Evolutionary conservation across 306 rosid species (phyloP).

Genomic region (Fragaria vesca): DNA sequence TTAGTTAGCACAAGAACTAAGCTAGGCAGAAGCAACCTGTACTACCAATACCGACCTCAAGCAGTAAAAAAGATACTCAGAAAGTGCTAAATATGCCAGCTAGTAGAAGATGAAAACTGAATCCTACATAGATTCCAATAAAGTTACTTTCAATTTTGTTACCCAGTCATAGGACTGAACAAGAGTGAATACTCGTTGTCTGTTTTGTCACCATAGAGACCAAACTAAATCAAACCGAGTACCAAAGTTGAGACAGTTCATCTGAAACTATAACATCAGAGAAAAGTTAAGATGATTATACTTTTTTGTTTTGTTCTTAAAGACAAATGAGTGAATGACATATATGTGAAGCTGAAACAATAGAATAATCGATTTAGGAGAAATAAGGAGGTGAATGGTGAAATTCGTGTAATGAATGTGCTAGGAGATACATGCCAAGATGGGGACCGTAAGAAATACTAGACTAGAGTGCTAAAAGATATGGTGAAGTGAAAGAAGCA

Average conservation of each 20-base stretch:
- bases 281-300: not conserved
- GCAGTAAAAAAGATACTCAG: not conserved
- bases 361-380: not conserved
- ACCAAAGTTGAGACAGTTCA: not conserved
- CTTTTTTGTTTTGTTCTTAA: not conserved
- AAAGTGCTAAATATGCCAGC: not conserved
- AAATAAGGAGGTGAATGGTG: not conserved
- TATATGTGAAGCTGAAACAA: not conserved
- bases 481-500: not conserved
- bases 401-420: not conserved
- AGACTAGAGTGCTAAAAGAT: not conserved
- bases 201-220: not conserved
- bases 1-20: not conserved
- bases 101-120: not conserved
- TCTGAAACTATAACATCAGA: not conserved
- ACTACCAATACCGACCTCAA: not conserved
- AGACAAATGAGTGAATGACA: no score
- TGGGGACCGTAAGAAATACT: not conserved
- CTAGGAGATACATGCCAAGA: not conserved
- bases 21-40: not conserved
- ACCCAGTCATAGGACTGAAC: not conserved
- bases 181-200: not conserved
- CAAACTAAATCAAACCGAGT: not conserved
- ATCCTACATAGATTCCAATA: not conserved
- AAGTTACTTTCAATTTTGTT: not conserved